Evolutionary conservation across 768 basidiomycete species (phyloP), one percentile per base, ranked within the genome.

Genomic region (Amyloporia xantha): DNA sequence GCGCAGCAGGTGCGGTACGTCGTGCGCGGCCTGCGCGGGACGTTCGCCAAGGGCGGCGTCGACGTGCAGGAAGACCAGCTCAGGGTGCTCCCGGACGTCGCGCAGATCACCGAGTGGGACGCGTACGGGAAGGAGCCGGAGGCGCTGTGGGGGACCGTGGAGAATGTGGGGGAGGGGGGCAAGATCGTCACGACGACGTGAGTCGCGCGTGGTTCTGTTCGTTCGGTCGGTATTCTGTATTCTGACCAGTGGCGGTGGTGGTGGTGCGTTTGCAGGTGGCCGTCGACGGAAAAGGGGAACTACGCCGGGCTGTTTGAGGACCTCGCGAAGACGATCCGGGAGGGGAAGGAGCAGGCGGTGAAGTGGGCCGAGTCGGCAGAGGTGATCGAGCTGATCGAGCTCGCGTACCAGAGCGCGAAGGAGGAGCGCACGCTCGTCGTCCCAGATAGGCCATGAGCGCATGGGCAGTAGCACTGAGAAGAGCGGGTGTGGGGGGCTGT

Each of bases 21-120:
- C 36, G 75, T 91, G 51, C 81, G 84, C 46, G 88, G 89, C 36
- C 79, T 79, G 20, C 73, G 74, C 51, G 89, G 86, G 23, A 77
- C 81, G 2, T 91, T 76, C 66, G 70, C 75, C 50, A 93, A 95
- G 65, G 77, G 74, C 58, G 89, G 89, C 4, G 62, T 88, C 19
- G 90, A 91, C 63, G 67, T 79, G 2, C 90, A 93, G 61, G 91
- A 92, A 66, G 79, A 81, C 44, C 82, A 87, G 54, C 75, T 91
- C 43, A 82, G 81, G 59, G 71, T 62, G 10, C 77, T 82, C 43
- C 59, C 74, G 7, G 64, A 68, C 4, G 77, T 79, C 21, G 62
- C 58, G 13, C 69, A 64, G 10, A 78, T 61, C 39, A 47, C 79
- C 35, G 60, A 75, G 52, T 68, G 69, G 39, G 52, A 65, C 3